Conservation (phyloP, 768 basidiomycete genomes). For the Kwoniella dendrophila region DNA sequence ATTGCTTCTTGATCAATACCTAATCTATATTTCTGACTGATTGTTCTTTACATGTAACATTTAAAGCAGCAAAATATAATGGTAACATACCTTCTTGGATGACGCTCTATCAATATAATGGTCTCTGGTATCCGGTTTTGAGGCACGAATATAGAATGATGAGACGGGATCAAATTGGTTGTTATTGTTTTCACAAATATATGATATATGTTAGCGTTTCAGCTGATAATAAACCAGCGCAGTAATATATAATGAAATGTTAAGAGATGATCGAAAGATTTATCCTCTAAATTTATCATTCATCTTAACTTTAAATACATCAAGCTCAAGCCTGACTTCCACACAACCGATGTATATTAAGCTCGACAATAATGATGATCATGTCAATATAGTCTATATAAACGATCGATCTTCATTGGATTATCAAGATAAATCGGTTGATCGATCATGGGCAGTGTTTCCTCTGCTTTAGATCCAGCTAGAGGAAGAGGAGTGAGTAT, state of each 20-base stretch:
- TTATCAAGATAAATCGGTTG: not conserved
- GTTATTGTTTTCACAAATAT: not conserved
- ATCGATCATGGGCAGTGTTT: conserved; percentile 34
- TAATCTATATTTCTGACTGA: no score
- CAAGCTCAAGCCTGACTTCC: no score
- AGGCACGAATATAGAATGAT: conserved; percentile 5
- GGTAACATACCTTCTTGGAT: not conserved
- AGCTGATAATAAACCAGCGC: conserved; percentile 4
- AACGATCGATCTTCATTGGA: not conserved
- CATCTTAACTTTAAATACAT: not conserved
- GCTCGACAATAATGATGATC: no score
- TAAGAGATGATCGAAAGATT: not conserved
- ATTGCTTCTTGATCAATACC: not conserved
- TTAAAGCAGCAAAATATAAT: no score
- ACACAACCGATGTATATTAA: no score
- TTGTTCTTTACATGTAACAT: no score
- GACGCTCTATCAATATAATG: no score
- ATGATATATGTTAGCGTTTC: conserved; percentile 3
- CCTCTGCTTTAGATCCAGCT: conserved; percentile 32
- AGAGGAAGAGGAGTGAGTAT: conserved; percentile 26
- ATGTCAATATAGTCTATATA: not conserved
- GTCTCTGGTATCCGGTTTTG: no score
- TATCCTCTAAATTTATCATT: not conserved
- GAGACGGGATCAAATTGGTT: conserved; percentile 4
- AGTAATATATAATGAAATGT: not conserved